A percentile compares a stretch with the other conserved stretches of the same genome.
Evolutionary conservation across 225 moss, liverwort and hornwort genomes (phyloP).

Genomic region (Sphagnum contortum): DNA sequence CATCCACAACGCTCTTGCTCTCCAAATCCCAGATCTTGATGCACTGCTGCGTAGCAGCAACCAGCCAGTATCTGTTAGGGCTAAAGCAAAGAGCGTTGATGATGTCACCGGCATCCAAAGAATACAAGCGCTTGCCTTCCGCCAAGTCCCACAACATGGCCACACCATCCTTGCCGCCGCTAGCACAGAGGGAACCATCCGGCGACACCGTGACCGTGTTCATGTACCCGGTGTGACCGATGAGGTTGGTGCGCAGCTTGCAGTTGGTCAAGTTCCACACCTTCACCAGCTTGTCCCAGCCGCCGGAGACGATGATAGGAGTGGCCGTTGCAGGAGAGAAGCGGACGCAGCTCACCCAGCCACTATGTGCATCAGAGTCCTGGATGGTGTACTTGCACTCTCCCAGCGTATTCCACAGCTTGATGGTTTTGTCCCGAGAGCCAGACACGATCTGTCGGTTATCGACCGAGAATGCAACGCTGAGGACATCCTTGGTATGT

Average conservation of each 20-base stretch:
- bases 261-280: slow-evolving; percentile 99
- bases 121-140: slow-evolving; percentile 90
- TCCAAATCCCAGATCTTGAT: slow-evolving; percentile 99
- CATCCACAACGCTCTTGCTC: slow-evolving; percentile 93
- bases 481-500: slow-evolving; percentile 88
- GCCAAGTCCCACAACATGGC: slow-evolving; percentile 94
- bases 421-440: slow-evolving; percentile 49
- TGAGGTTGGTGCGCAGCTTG: slow-evolving; percentile 79
- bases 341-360: slow-evolving; percentile 95
- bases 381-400: slow-evolving; percentile 98
- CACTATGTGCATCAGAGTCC: slow-evolving; percentile 88
- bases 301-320: slow-evolving; percentile 84
- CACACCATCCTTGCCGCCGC: slow-evolving; percentile 93
- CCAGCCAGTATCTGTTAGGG: slow-evolving; percentile 95
- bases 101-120: slow-evolving; percentile 85
- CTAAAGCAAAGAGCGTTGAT: slow-evolving; percentile 93
- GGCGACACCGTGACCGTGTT: slow-evolving; percentile 91
- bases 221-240: slow-evolving; percentile 88
- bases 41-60: slow-evolving; percentile 87
- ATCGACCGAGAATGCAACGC: slow-evolving; percentile 48
- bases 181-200: slow-evolving; percentile 81
- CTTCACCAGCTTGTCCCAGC: slow-evolving; percentile 98
- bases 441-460: slow-evolving; percentile 62
- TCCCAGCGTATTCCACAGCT: slow-evolving; percentile 54
- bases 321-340: slow-evolving; percentile 87